A percentile compares a stretch with the other conserved stretches of the same genome.
Conservation (phyloP, 306 rosid species). For the Fragaria ananassa region DNA sequence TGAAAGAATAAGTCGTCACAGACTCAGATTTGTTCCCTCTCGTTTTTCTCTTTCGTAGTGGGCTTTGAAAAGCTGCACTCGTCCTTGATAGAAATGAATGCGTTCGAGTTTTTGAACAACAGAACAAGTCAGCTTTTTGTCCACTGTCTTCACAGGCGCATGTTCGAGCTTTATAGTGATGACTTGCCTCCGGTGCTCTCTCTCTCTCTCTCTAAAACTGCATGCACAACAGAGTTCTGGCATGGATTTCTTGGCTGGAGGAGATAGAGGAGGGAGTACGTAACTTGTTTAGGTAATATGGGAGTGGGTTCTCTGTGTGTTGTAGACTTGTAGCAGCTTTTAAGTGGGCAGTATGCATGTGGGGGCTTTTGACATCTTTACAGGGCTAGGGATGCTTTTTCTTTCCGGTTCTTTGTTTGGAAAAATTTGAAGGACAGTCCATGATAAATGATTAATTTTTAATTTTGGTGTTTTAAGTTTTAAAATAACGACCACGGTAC, state of each 20-base stretch:
- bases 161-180: conserved; percentile 22
- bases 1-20: neutral
- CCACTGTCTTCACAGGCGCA: conserved; percentile 13
- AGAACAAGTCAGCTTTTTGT: conserved; percentile 27
- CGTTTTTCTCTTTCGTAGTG: neutral
- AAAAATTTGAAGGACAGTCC: too few relatives aligned
- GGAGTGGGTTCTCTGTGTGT: conserved; percentile 13
- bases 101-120: conserved; percentile 21
- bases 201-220: neutral
- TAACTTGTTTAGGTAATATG: neutral
- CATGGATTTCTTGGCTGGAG: conserved; percentile 1
- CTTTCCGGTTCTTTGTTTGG: conserved; percentile 4
- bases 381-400: conserved; percentile 12
- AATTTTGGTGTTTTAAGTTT: too few relatives aligned
- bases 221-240: neutral
- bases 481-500: too few relatives aligned
- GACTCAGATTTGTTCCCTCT: neutral
- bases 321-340: conserved; percentile 9
- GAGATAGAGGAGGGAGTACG: neutral
- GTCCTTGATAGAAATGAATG: conserved; percentile 14
- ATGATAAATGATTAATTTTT: too few relatives aligned
- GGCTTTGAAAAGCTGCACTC: conserved; percentile 18
- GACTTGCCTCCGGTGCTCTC: neutral
- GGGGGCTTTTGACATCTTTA: neutral
- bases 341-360: neutral